Conservation (phyloP, 2,329 filamentous ascomycete genomes). For the Seiridium unicorne region DNA sequence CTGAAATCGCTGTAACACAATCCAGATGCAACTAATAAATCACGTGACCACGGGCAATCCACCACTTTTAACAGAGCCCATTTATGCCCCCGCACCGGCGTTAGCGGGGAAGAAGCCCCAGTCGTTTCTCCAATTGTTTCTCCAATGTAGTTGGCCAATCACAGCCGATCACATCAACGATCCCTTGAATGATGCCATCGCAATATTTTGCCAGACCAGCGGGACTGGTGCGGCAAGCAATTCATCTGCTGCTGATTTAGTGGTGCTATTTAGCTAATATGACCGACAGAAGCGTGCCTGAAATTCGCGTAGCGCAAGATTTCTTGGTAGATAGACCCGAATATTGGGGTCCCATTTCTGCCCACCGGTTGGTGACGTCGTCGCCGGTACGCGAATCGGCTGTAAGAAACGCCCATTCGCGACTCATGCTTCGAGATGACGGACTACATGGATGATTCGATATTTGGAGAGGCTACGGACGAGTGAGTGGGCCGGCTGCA, state of each 20-base stretch:
- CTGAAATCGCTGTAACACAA: neutral
- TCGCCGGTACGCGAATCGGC: no score
- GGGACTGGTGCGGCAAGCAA: neutral
- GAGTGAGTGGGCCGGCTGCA: no score
- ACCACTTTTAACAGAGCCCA: neutral
- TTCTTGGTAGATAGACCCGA: neutral
- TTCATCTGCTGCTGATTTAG: slow-evolving; percentile 1
- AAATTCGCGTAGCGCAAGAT: neutral
- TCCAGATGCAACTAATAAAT: neutral
- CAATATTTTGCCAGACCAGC: neutral
- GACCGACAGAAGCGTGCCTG: neutral
- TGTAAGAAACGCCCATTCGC: no score
- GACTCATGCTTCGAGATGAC: no score
- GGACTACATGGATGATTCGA: no score
- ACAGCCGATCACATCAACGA: slow-evolving; percentile 19
- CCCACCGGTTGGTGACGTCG: no score
- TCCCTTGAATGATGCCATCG: slow-evolving; percentile 21
- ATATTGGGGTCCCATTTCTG: neutral
- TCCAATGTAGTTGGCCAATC: slow-evolving; percentile 1
- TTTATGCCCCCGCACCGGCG: neutral
- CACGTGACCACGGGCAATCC: neutral
- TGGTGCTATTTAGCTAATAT: slow-evolving; percentile 2
- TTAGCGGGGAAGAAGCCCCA: neutral
- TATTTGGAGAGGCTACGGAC: no score
- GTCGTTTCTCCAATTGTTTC: no score